Base-by-base conservation (phyloP, 202 grass and related monocot species). In the Digitaria exilis region DNA sequence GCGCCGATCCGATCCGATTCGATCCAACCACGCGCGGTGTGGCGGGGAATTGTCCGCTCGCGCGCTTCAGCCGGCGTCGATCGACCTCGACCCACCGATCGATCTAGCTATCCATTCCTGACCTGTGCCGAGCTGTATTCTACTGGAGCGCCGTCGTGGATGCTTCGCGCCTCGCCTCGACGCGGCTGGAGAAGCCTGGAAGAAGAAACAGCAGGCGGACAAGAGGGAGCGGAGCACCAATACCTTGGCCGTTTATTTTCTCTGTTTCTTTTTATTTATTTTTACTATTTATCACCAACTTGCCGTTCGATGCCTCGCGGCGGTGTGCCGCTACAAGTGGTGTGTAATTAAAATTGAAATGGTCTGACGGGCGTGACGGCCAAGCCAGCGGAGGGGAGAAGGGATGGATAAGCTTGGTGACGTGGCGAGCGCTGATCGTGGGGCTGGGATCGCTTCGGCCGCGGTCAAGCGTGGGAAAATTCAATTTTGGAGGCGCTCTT, bases 1-100 rank as follows among this genome's bases (percentile, higher is more conserved):
- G 19, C 57, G 10, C 26, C 76, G 26, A 42, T 64, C 76, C 48
- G 77, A 89, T 82, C 78, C 71, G 73, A 82, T 78, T 73, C 61
- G 31, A 55, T 25, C 11, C 13, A 13, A 56, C 7, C 64, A 31
- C 77, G 31, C 48, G 37, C 1, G n/a, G n/a, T n/a, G n/a, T n/a
- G n/a, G n/a, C n/a, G 24, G 19, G 77, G 34, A 31, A 44, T 44
- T 15, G 16, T 37, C 52, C 24, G 49, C 51, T 12, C 46, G 70
- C 48, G 16, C 9, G 70, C n/a, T 19, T 26, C 28, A 18, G 25
- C 50, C 22, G 16, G 48, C 46, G 22, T 60, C 72, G 76, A 49
- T 69, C 71, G 69, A 49, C 44, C 26, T 39, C 37, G 42, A 18
- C 16, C 49, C 17, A 55, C 51, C 44, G 59, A 17, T 7, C 29